Evolutionary conservation across 177 flowering plant genomes (phyloP).

Genomic region (Vitis hybrid): DNA sequence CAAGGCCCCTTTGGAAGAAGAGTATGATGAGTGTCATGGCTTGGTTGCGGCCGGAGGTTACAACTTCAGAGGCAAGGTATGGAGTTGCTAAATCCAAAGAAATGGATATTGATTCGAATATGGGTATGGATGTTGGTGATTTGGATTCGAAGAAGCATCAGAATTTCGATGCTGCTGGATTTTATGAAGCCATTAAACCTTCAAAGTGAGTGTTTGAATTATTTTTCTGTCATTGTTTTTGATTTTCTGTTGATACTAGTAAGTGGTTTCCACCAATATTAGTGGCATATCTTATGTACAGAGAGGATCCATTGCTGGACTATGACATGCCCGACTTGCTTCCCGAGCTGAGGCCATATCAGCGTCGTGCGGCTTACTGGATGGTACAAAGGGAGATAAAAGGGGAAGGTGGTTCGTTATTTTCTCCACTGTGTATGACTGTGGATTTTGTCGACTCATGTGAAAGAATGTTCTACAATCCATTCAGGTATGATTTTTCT

Average conservation of each 20-base stretch:
- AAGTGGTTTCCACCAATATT: neutral
- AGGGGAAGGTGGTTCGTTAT: slow-evolving; percentile 25
- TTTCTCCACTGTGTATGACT: slow-evolving; percentile 70
- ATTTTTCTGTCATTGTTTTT: neutral
- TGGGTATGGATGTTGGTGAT: slow-evolving; percentile 16
- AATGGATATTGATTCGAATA: slow-evolving; percentile 24
- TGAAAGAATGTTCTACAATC: slow-evolving; percentile 80
- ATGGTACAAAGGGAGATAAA: slow-evolving; percentile 81
- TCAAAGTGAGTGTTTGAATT: slow-evolving; percentile 69
- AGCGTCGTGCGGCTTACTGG: slow-evolving; percentile 95
- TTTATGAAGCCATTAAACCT: slow-evolving; percentile 91
- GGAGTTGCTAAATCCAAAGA: slow-evolving; percentile 29
- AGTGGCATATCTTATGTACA: slow-evolving; percentile 25
- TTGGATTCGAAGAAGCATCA: slow-evolving; percentile 20
- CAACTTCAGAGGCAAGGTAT: slow-evolving; percentile 65
- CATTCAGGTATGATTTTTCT: slow-evolving; percentile 65
- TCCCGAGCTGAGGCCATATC: slow-evolving; percentile 88
- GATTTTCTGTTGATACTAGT: neutral
- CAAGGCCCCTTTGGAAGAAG: slow-evolving; percentile 71
- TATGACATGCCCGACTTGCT: slow-evolving; percentile 71
- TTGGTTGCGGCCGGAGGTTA: slow-evolving; percentile 89
- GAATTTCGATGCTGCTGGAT: slow-evolving; percentile 64
- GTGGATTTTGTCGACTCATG: slow-evolving; percentile 54
- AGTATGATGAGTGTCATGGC: slow-evolving; percentile 90
- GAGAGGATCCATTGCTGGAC: slow-evolving; percentile 70